Base-by-base conservation (phyloP, 192 early-diverging fungal species). In the Kappamyces sp. region DNA sequence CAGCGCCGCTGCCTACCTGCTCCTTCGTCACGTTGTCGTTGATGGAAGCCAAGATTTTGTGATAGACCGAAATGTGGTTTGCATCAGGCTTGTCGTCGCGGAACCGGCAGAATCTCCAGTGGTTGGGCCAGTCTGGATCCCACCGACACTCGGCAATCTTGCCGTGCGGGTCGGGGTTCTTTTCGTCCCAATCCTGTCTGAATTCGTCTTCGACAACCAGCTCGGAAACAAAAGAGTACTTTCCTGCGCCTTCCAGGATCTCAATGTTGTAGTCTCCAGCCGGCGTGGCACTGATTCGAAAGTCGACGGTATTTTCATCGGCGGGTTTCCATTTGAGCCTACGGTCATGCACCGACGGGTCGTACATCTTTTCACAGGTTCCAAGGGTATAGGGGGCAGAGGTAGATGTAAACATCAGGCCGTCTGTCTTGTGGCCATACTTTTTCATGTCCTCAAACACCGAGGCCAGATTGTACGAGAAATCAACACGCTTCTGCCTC, bases 391-490 rank as follows among this genome's bases (percentile, higher is more conserved):
- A 84, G 9, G 72, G 68, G 14, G 77, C 74, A 1, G 49, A 63
- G 15, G n/a, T 35, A 12, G 84, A 80, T 2, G 83, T 85, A 68
- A 86, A 89, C 35, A 89, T 81, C 22, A 89, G 62, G 0, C 87
- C 86, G 42, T 89, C 86, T 14, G 71, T 82, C 48, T 76, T 80
- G 61, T 88, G 86, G 22, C 81, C 78, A 43, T 83, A 68, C 34
- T 64, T 67, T 14, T 77, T 70, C n/a, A 86, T 86, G 38, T 79
- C 67, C 48, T 85, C 78, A 45, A 89, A 76, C 29, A 89, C 79
- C 40, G 40, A 32, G 4, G 40, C 36, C 7, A 77, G 47, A 47
- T 66, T 47, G 67, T 82, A 79, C 2, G 77, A 52, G 5, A 76
- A 57, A 38, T 82, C 62, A 22, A 81, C 59, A 7, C 51, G 51